Base-by-base conservation (phyloP, 2,329 filamentous ascomycete genomes). In the Colletotrichum viniferum region DNA sequence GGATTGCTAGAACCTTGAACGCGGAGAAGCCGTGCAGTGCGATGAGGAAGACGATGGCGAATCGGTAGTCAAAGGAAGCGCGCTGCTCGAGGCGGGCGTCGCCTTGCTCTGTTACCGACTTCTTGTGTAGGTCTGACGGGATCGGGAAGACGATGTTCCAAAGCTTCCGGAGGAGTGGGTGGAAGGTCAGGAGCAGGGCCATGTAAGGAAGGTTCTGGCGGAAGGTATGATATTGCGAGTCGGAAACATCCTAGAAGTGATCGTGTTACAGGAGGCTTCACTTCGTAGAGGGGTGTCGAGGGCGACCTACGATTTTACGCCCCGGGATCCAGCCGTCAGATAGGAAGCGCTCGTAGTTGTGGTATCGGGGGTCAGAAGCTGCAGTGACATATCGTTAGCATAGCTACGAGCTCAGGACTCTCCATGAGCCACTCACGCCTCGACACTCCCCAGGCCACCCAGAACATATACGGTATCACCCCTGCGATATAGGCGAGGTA, bases 311-410 rank as follows among this genome's bases (percentile, higher is more conserved):
- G 77, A 98, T 95, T 89, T 95, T 95, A 74, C 96, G 94, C 30
- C 96, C 96, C 9, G 94, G 94, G 73, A 99, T 94, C 97, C 97
- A 99, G 79, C 97, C 97, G 10, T 92, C 89, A 3, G 92, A 92
- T 18, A 99, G 90, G 52, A 93, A 87, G 75, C 88, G 87, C 76
- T 93, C 89, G 82, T 93, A 98, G 79, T 93, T 94, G 74, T 89
- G 83, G 82, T 97, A 99, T 78, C 94, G 92, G 7, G 95, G 94
- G 82, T 98, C 94, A 43, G 92, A 93, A 75, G 93, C 96, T 98
- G 52, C 73, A 71, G 34, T 43, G 64, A 66, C 32, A 30, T 34
- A 13, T 24, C 30, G 32, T 62, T 48, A 72, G 61, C 26, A 30
- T 21, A 55, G n/a, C 10, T 67, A 30, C 18, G 14, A 26, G 18